Conservation (phyloP, 2,329 filamentous ascomycete species). For the Thermothelomyces thermophilus region DNA sequence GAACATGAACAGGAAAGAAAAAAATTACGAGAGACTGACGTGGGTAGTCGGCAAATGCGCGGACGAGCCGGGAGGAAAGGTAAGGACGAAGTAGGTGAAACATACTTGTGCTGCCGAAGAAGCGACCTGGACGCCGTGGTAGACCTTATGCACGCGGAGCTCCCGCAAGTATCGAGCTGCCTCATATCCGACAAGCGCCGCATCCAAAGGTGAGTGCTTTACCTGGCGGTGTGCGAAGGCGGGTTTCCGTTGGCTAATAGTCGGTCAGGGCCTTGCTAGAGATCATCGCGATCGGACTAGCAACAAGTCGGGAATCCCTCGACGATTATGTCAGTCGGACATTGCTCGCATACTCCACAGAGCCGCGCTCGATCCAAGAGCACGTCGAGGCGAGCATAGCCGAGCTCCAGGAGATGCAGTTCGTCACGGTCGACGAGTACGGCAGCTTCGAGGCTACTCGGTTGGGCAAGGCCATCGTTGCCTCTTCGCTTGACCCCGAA, state of each 20-base stretch:
- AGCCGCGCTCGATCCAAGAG: slow-evolving; percentile 41
- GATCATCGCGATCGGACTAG: slow-evolving; percentile 60
- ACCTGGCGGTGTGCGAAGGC: neutral
- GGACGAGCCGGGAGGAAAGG: slow-evolving; percentile 72
- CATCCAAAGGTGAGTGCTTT: slow-evolving; percentile 51
- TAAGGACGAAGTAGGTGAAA: slow-evolving; percentile 71
- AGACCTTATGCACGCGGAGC: slow-evolving; percentile 63
- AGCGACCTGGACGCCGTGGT: slow-evolving; percentile 63
- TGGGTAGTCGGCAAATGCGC: slow-evolving; percentile 59
- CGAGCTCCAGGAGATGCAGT: slow-evolving; percentile 48
- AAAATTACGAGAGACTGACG: neutral
- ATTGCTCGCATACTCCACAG: slow-evolving; percentile 54
- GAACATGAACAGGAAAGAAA: too few relatives aligned
- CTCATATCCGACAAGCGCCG: slow-evolving; percentile 55
- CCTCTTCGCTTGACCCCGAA: slow-evolving; percentile 65
- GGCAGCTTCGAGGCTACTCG: slow-evolving; percentile 55
- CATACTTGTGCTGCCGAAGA: slow-evolving; percentile 66
- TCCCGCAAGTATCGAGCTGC: slow-evolving; percentile 64
- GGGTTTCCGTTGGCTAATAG: neutral
- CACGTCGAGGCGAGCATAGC: slow-evolving; percentile 54
- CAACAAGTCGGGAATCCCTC: slow-evolving; percentile 57
- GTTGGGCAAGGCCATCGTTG: slow-evolving; percentile 64
- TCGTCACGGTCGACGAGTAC: slow-evolving; percentile 46
- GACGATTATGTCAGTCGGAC: slow-evolving; percentile 64
- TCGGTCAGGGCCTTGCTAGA: slow-evolving; percentile 59